Evolutionary conservation across 2,329 filamentous ascomycete species (phyloP).

Genomic region (Epichloe festucae): DNA sequence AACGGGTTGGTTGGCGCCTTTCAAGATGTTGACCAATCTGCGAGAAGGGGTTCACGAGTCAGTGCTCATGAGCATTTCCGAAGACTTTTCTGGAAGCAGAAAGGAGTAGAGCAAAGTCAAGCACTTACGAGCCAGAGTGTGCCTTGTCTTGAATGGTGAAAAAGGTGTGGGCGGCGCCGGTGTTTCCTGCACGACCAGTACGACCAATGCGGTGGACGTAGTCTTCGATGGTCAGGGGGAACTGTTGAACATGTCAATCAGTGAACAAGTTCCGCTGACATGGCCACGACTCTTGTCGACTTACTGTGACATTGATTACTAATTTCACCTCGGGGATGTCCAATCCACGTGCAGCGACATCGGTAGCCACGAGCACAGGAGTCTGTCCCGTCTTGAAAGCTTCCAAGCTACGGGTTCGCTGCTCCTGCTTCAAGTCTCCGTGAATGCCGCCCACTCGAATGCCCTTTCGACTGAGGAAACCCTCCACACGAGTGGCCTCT

Average conservation of each 20-base stretch:
- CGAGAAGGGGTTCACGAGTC: not conserved
- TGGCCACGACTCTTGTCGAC: conserved; percentile 10
- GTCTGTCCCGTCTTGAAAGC: conserved; percentile 81
- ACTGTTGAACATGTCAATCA: conserved; percentile 31
- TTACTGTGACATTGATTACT: conserved; percentile 78
- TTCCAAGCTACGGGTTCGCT: conserved; percentile 74
- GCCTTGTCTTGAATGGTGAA: conserved; percentile 94
- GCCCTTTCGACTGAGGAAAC: conserved; percentile 64
- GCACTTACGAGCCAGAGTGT: conserved; percentile 71
- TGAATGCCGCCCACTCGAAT: conserved; percentile 85
- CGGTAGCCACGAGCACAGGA: conserved; percentile 81
- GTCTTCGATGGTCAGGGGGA: conserved; percentile 90
- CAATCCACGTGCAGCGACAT: conserved; percentile 85
- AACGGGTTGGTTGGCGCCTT: conserved; percentile 80
- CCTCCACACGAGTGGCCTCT: conserved; percentile 81
- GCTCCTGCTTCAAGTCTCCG: conserved; percentile 79
- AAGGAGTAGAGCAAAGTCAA: not conserved
- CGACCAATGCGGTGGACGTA: conserved; percentile 96
- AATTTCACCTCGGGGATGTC: conserved; percentile 94
- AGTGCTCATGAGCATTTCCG: not conserved
- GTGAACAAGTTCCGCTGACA: conserved; percentile 5
- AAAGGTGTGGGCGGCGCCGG: conserved; percentile 77
- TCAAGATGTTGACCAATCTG: conserved; percentile 86
- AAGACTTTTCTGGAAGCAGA: not conserved
- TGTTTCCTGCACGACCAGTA: conserved; percentile 84